phyloP scores from a whole-genome alignment of 2,329 filamentous ascomycete genomes.

The Monosporascus sp. region DNA sequence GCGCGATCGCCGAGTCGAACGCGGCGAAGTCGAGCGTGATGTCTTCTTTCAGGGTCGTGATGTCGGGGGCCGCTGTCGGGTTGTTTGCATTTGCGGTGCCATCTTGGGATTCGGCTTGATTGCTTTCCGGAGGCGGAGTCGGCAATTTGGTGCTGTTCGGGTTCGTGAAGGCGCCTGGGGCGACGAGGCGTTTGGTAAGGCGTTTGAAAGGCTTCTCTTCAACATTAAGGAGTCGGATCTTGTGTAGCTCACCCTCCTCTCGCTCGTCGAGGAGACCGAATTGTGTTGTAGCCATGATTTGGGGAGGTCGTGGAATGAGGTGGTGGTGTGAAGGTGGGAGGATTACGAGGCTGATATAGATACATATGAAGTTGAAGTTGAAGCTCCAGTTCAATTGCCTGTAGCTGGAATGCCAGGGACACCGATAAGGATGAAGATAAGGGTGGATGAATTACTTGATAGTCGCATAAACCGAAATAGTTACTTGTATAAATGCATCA shows the following conservation, averaged over 20 bases:
- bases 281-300: constrained; percentile 21
- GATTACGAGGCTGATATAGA: background rate
- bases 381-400: too few species aligned
- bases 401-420: constrained; percentile 1
- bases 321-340: background rate
- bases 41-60: constrained; percentile 67
- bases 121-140: constrained; percentile 60
- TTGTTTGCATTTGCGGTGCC: constrained; percentile 10
- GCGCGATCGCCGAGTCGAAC: constrained; percentile 79
- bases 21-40: constrained; percentile 82
- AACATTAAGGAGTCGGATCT: constrained; percentile 77
- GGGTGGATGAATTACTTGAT: background rate
- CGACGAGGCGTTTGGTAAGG: constrained; percentile 74
- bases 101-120: constrained; percentile 26
- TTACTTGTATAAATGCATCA: background rate
- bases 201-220: constrained; percentile 92
- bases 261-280: constrained; percentile 60
- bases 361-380: background rate
- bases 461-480: background rate
- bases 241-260: constrained; percentile 82
- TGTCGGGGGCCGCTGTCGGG: constrained; percentile 37
- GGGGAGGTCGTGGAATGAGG: background rate
- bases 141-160: constrained; percentile 46
- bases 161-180: constrained; percentile 59
- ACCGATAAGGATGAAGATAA: background rate